These are phyloP conservation scores for Emmonsiellopsis sp. DNA, from an alignment of 2,329 filamentous ascomycete genomes.

Conservation along the genomic window DNA sequence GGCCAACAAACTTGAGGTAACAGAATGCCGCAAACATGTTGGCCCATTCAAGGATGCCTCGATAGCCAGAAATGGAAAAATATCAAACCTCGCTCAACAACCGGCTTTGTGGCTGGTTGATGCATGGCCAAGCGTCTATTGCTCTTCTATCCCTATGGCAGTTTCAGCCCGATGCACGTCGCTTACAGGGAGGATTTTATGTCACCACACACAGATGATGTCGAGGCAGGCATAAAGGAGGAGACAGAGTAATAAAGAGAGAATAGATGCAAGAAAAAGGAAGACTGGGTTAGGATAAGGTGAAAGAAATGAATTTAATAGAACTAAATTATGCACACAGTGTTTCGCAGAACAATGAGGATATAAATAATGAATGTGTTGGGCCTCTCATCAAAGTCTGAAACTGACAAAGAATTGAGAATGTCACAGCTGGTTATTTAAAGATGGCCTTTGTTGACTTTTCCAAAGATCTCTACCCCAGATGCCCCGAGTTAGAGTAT, in stretches of 20 bases:
- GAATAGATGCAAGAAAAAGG: neutral
- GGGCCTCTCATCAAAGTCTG: neutral
- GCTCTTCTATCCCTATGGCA: neutral
- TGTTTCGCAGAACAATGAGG: neutral
- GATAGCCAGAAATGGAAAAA: no score
- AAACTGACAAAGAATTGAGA: neutral
- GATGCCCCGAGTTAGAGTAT: no score
- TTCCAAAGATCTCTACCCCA: no score
- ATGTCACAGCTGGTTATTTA: neutral
- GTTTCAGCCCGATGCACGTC: neutral
- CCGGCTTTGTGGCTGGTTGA: neutral
- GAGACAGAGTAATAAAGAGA: neutral
- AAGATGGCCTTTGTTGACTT: neutral
- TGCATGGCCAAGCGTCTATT: neutral
- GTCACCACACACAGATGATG: neutral
- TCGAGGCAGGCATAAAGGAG: neutral
- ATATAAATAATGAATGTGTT: neutral
- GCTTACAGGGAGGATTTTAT: neutral
- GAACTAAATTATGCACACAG: neutral
- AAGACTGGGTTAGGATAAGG: neutral
- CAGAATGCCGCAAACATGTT: no score
- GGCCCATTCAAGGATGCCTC: no score
- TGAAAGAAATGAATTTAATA: neutral
- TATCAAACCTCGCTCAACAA: neutral
- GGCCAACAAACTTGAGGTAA: no score